Base-by-base conservation (phyloP, 352 stramenopile species). In the Globisporangium abappressorium region DNA sequence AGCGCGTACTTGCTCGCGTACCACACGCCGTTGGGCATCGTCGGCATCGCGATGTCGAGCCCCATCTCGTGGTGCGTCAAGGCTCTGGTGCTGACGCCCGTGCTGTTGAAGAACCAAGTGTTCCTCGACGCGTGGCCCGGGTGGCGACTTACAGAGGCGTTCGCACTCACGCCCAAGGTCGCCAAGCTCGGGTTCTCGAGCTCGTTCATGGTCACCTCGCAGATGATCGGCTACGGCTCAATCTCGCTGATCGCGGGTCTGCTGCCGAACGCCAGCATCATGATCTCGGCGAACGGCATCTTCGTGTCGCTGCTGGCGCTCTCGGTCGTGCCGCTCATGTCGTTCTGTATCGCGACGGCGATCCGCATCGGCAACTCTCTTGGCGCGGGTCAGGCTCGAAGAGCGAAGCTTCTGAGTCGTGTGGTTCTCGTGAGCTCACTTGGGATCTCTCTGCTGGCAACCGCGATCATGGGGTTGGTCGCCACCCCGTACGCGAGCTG, bases 1-100 rank as follows among this genome's bases (percentile, higher is more conserved):
- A 68, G 71, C 6, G 76, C 70, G n/a, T 84, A 85, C 51, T 2
- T 64, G 3, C 64, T 89, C 9, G 77, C 76, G 34, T 89, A 75
- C 53, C 61, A 77, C 33, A 79, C 74, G 12, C 43, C 68, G 0
- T 46, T 84, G 5, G 75, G 77, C 9, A 81, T 81, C 56, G 53
- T 81, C 2, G 77, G 77, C 24, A 70, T 81, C 30, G 64, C 71
- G 5, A 59, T 85, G 43, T 57, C 65, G 8, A 71, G 41, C 3
- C 57, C 68, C 34, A 57, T 84, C 47, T 76, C 68, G 47, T 73
- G 62, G 58, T 49, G 59, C 8, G 26, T 85, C 33, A 74, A 80
- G 34, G 28, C 55, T n/a, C 38, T 78, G 24, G 46, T 75, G 33
- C 51, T 84, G 3, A 26, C 73, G 7, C 70, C 67, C 2, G 63